phyloP scores from a whole-genome alignment of 1,284 basidiomycete species.

The Trichosporon coremiiforme region DNA sequence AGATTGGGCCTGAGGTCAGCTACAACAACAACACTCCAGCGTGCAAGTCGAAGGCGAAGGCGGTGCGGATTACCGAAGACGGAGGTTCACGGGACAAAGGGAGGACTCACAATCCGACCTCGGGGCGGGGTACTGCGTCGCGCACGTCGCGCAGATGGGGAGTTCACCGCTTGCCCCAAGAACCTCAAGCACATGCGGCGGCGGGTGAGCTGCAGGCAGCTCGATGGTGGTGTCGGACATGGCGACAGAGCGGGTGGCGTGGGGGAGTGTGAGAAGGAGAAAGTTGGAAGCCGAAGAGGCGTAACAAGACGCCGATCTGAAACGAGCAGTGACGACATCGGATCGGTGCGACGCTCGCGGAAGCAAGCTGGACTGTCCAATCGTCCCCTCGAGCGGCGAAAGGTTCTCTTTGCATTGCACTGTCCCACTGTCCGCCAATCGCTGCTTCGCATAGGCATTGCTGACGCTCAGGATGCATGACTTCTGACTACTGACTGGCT shows the following conservation, averaged over 20 bases:
- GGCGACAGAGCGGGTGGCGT: background rate
- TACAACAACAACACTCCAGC: too few species aligned
- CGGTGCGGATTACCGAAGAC: background rate
- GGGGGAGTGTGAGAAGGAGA: conserved; percentile 8
- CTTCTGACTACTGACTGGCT: background rate
- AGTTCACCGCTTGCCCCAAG: conserved; percentile 43
- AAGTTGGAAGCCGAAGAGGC: background rate
- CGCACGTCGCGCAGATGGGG: conserved; percentile 53
- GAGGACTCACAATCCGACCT: conserved; percentile 37
- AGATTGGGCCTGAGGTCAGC: conserved; percentile 40
- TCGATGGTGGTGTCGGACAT: conserved; percentile 4
- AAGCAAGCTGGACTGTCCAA: conserved; percentile 1
- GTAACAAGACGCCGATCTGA: background rate
- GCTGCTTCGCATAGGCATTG: background rate
- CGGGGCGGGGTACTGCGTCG: conserved; percentile 46
- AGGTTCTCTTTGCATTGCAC: background rate
- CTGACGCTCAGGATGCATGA: background rate
- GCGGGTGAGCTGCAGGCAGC: conserved; percentile 1
- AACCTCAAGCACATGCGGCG: conserved; percentile 34
- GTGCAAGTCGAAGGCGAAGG: background rate
- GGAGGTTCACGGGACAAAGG: background rate
- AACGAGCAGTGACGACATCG: conserved; percentile 4
- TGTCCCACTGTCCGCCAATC: background rate
- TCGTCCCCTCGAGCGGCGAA: background rate
- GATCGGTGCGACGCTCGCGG: background rate